Evolutionary conservation across 257 asterid genomes (phyloP).

Genomic region (Solanum peruvianum): DNA sequence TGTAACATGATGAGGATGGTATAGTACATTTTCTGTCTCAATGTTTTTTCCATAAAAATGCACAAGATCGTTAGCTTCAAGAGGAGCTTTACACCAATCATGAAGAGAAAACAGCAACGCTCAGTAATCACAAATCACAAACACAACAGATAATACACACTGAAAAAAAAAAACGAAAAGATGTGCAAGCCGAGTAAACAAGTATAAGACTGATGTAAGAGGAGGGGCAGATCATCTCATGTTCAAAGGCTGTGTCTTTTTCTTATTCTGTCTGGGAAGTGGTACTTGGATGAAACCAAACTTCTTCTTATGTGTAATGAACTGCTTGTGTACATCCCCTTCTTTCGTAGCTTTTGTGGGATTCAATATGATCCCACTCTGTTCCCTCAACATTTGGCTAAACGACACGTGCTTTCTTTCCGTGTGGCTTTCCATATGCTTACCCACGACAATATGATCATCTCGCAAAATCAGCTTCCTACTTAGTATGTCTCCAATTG

Average conservation of each 20-base stretch:
- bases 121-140: neutral
- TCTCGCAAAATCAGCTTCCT: slow-evolving; percentile 44
- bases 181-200: slow-evolving; percentile 7
- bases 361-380: slow-evolving; percentile 49
- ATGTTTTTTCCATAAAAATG: neutral
- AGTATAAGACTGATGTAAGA: neutral
- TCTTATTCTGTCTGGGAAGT: slow-evolving; percentile 54
- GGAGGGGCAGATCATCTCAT: slow-evolving; percentile 5
- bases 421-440: slow-evolving; percentile 28
- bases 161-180: neutral
- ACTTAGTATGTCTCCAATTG: slow-evolving; percentile 48
- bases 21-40: neutral
- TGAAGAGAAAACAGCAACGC: neutral
- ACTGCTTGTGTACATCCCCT: slow-evolving; percentile 37
- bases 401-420: slow-evolving; percentile 46
- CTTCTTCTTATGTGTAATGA: slow-evolving; percentile 60
- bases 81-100: neutral
- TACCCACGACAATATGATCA: slow-evolving; percentile 27
- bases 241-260: slow-evolving; percentile 31
- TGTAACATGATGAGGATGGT: no score
- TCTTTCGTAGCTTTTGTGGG: slow-evolving; percentile 27
- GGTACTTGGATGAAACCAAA: slow-evolving; percentile 89
- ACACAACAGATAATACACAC: neutral
- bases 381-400: slow-evolving; percentile 83
- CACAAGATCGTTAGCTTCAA: neutral